Evolutionary conservation across 2,329 filamentous ascomycete genomes (phyloP), one percentile per base, ranked within the genome.

Genomic region (Fusarium domesticum): DNA sequence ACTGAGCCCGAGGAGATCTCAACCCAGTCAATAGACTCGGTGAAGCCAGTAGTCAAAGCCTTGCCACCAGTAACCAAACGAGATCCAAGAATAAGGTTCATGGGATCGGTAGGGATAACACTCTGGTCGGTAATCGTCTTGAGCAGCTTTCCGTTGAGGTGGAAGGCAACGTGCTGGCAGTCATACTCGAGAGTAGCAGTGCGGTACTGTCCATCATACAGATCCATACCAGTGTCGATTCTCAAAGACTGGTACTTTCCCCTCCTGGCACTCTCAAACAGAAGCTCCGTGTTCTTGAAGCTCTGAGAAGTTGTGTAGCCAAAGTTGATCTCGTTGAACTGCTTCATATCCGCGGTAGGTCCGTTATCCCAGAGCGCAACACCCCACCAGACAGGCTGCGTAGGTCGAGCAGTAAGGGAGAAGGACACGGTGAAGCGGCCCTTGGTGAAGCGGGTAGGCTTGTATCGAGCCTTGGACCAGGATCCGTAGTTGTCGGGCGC

Each of bases 241-340:
- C 19, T 35, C 12, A 47, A 30, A 12, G 34, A 51, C 3, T 19
- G 17, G 7, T 15, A 19, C 2, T 44, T 20, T 1, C 50, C 52
- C 3, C 28, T 35, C 23, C 39, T 42, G n/a, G 50, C 37, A 20
- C 50, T 53, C 39, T 53, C 52, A 6, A 55, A 50, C 2, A 32
- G 45, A 5, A 55, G 38, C 19, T 51, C 12, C 1, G 47, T 46
- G 14, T 51, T 19, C 18, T 12, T 17, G 38, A 39, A 45, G 6
- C 35, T 44, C 30, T 51, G 34, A 14, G 48, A 18, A 1, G 50
- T 53, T 3, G 47, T 53, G 36, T 53, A 55, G 11, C 52, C 52
- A 47, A 55, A 55, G 42, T 55, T 55, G 45, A 55, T 48, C 39
- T 55, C 50, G 42, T 51, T 55, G 42, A 47, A 51, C 20, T 49